Base-by-base conservation (phyloP, 2,329 filamentous ascomycete genomes). In the Fulvia fulva region DNA sequence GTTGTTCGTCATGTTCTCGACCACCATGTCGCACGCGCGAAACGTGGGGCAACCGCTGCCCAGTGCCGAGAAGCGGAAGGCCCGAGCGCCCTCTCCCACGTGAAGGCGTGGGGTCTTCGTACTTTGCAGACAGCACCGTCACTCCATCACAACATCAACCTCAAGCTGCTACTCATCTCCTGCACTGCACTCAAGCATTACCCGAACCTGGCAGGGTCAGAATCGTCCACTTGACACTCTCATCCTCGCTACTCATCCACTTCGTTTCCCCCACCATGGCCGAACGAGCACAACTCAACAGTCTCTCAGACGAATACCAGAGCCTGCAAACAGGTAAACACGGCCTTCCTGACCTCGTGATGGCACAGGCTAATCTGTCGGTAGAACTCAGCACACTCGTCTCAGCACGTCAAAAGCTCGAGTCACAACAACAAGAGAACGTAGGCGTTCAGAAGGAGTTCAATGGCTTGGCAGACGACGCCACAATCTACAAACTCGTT, bases 351-450 rank as follows among this genome's bases (percentile, higher is more conserved):
- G 21, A 26, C 41, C 11, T 3, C 1, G 9, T 19, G n/a, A 25
- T 37, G 19, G 3, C 19, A 7, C 5, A 7, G 3, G 5, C 37
- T 55, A 22, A 49, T 50, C 8, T 53, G 34, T 1, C 19, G 8
- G 5, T 67, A 96, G 94, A 97, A 67, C 83, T 97, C 56, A 89
- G 91, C 74, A 83, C 80, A 45, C 79, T 85, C 19, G 85, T 97
- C 25, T 81, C 86, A 46, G 89, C 91, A 9, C 85, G 92, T 63
- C 92, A 99, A 77, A 95, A 89, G 76, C 85, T 99, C 6, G 92
- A 97, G 73, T 89, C 91, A 6, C 94, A 99, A 75, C 89, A 89
- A 73, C 90, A 96, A 71, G 94, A 99, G 75, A 99, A 97, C 72
- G 78, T 87, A 51, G 87, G 88, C 16, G 94, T 99, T 9, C 86